Conservation (phyloP, 495 filamentous ascomycete species). For the Penicillium samsonianum region DNA sequence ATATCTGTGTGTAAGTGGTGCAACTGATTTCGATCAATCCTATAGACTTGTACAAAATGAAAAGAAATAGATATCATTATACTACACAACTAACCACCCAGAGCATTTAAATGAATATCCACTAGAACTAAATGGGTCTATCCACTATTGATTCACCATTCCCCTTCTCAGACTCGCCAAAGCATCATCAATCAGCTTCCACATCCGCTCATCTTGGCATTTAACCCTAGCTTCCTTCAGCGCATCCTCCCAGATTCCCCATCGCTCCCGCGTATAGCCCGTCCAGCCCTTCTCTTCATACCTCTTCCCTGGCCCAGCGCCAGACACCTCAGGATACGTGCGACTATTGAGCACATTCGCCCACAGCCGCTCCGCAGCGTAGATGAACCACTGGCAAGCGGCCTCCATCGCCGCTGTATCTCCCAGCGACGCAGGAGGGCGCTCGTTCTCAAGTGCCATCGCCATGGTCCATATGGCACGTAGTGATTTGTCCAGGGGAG, state of each 20-base stretch:
- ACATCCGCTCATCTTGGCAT: background rate
- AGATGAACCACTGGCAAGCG: slow-evolving; percentile 11
- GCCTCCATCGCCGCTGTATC: slow-evolving; percentile 7
- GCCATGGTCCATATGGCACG: background rate
- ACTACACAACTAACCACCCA: background rate
- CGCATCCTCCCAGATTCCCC: background rate
- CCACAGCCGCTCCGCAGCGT: slow-evolving; percentile 2
- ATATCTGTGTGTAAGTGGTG: too few relatives aligned
- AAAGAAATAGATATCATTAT: background rate
- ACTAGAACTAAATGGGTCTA: background rate
- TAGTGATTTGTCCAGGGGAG: slow-evolving; percentile 10
- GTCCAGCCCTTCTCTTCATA: background rate
- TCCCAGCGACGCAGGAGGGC: background rate
- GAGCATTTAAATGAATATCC: background rate
- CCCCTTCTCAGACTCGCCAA: slow-evolving; percentile 3
- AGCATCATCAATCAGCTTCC: slow-evolving; percentile 3
- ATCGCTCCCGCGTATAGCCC: slow-evolving; percentile 6
- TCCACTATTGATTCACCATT: background rate
- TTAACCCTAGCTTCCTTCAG: background rate
- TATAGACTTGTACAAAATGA: too few relatives aligned
- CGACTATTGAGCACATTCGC: background rate
- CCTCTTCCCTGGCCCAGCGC: background rate
- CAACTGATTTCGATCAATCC: too few relatives aligned
- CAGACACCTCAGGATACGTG: background rate
- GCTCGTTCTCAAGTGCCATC: slow-evolving; percentile 9